phyloP scores from a whole-genome alignment of 495 filamentous ascomycete species.

The Talaromyces trachyspermus region DNA sequence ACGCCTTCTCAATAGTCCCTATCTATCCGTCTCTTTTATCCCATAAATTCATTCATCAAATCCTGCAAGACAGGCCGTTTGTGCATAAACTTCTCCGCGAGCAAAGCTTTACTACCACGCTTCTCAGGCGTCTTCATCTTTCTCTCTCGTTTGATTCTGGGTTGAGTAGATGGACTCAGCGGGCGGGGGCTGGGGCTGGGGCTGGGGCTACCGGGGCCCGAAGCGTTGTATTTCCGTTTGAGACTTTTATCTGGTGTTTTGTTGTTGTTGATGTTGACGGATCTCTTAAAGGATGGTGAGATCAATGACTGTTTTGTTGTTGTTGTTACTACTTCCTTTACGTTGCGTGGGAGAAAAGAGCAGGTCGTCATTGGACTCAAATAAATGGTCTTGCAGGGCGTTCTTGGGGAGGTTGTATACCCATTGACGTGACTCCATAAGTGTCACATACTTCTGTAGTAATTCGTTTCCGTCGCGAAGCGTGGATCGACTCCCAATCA shows the following conservation, averaged over 20 bases:
- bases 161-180: constrained; percentile 22
- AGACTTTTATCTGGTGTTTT: constrained; percentile 13
- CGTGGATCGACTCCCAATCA: constrained; percentile 74
- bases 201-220: too few species aligned
- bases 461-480: constrained; percentile 67
- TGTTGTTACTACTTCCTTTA: background rate
- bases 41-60: constrained; percentile 44
- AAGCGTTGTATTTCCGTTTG: constrained; percentile 9
- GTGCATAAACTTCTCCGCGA: constrained; percentile 26
- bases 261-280: background rate
- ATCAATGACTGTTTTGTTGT: background rate
- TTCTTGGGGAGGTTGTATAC: constrained; percentile 58
- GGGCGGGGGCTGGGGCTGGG: too few species aligned
- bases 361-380: constrained; percentile 30
- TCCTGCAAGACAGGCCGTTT: constrained; percentile 46
- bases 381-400: constrained; percentile 61
- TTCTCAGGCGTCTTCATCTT: constrained; percentile 30
- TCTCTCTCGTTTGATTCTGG: constrained; percentile 14
- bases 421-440: constrained; percentile 72
- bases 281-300: background rate
- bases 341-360: background rate
- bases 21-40: constrained; percentile 17
- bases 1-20: too few species aligned
- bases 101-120: constrained; percentile 29
- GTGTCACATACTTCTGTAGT: constrained; percentile 60